A percentile compares a stretch with the other conserved stretches of the same genome.
Evolutionary conservation across 148 eudicot species (phyloP).

Genomic region (Suaeda aralocaspica): DNA sequence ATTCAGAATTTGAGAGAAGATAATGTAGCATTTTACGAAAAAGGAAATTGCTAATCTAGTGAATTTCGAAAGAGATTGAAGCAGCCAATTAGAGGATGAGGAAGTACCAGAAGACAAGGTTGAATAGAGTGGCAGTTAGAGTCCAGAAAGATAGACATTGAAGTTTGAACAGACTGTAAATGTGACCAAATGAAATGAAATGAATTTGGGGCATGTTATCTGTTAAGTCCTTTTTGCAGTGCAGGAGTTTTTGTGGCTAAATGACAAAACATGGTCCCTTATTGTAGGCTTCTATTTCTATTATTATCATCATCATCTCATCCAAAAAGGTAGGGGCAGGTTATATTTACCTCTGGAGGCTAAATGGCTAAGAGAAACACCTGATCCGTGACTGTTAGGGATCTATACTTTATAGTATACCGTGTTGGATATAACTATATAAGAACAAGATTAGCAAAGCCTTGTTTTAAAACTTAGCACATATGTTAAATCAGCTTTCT

Average conservation of each 20-base stretch:
- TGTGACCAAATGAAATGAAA: slow-evolving; percentile 16
- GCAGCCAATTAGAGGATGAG: background rate
- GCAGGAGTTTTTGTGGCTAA: slow-evolving; percentile 6
- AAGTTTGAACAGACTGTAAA: slow-evolving; percentile 4
- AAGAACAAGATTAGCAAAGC: too few species aligned
- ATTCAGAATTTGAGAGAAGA: background rate
- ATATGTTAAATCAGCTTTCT: too few species aligned
- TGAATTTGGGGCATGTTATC: slow-evolving; percentile 12
- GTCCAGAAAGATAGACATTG: background rate
- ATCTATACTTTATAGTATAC: too few species aligned
- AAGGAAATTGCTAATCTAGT: background rate
- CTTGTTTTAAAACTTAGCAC: too few species aligned
- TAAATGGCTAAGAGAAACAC: too few species aligned
- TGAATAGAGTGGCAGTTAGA: background rate
- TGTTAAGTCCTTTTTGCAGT: slow-evolving; percentile 15
- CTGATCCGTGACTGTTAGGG: too few species aligned
- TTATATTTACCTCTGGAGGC: too few species aligned
- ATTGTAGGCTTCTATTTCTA: too few species aligned
- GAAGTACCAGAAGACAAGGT: background rate
- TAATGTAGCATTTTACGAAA: slow-evolving; percentile 3
- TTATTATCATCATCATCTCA: background rate
- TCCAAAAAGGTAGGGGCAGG: too few species aligned
- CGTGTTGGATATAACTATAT: too few species aligned
- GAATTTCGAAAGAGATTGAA: slow-evolving; percentile 4
- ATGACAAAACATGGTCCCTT: slow-evolving; percentile 12